Evolutionary conservation across 2,329 filamentous ascomycete genomes (phyloP).

Genomic region (Dryadomyces quercivorus): DNA sequence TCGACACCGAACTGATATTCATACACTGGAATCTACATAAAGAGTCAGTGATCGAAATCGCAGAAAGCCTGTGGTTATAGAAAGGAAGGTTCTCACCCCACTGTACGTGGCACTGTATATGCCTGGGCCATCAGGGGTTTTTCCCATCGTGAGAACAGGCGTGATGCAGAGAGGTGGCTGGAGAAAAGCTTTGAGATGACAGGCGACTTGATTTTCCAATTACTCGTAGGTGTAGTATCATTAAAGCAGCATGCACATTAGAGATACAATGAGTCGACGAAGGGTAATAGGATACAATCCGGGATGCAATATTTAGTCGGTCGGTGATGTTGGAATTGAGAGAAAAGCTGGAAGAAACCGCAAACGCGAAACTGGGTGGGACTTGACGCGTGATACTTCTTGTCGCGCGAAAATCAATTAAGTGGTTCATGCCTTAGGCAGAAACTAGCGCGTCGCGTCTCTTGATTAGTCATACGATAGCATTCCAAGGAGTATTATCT

Average conservation of each 20-base stretch:
- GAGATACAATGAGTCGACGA: not conserved
- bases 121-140: slow-evolving; percentile 28
- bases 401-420: slow-evolving; percentile 4
- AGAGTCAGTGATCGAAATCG: slow-evolving; percentile 2
- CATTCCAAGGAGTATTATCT: too few relatives aligned
- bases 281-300: too few relatives aligned
- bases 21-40: slow-evolving; percentile 73
- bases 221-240: not conserved
- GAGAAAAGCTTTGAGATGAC: not conserved
- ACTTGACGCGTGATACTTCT: not conserved
- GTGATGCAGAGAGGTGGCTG: not conserved
- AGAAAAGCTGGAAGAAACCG: not conserved
- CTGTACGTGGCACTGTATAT: slow-evolving; percentile 60
- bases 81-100: slow-evolving; percentile 37
- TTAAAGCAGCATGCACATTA: not conserved
- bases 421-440: not conserved
- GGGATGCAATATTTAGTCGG: not conserved
- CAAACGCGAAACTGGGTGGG: not conserved
- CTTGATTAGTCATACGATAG: not conserved
- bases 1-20: slow-evolving; percentile 80
- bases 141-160: slow-evolving; percentile 31
- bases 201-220: not conserved
- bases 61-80: not conserved
- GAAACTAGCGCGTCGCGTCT: not conserved
- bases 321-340: not conserved